These are phyloP conservation scores for Chlamydomonas incerta DNA, from an alignment of 139 green algal genomes.

Conservation along the genomic window DNA sequence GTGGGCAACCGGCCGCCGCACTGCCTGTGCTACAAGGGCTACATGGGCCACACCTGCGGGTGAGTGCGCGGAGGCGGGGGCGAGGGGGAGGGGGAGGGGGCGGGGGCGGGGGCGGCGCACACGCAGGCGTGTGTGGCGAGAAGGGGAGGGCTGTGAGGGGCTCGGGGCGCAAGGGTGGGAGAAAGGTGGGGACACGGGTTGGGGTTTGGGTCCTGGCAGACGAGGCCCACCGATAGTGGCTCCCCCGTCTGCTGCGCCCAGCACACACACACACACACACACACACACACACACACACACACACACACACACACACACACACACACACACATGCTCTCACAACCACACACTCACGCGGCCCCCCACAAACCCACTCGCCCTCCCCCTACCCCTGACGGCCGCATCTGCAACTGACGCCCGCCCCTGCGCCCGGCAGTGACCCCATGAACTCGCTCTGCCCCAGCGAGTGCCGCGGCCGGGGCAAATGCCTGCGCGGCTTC, in stretches of 20 bases:
- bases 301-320: too few relatives aligned
- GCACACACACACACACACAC: too few relatives aligned
- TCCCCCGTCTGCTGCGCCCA: too few relatives aligned
- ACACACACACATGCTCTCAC: too few relatives aligned
- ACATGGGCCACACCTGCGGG: conserved; percentile 6
- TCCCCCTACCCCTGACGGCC: background rate
- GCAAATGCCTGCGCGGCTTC: conserved; percentile 53
- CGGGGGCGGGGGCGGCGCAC: background rate
- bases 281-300: too few relatives aligned
- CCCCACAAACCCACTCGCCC: background rate
- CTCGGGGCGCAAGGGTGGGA: too few relatives aligned
- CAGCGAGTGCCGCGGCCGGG: conserved; percentile 39
- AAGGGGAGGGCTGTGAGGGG: too few relatives aligned
- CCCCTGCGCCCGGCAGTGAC: background rate
- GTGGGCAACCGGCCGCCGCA: background rate
- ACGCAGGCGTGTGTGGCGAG: too few relatives aligned
- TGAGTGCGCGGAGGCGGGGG: background rate
- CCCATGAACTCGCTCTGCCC: conserved; percentile 31
- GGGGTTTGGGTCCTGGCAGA: too few relatives aligned
- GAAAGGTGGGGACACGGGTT: background rate
- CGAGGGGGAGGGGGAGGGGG: background rate
- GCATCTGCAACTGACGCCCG: background rate
- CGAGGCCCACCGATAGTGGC: too few relatives aligned
- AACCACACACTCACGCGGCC: too few relatives aligned
- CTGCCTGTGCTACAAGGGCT: conserved; percentile 48